Evolutionary conservation across 192 early-diverging fungal species (phyloP).

Genomic region (Coemansia sp.): DNA sequence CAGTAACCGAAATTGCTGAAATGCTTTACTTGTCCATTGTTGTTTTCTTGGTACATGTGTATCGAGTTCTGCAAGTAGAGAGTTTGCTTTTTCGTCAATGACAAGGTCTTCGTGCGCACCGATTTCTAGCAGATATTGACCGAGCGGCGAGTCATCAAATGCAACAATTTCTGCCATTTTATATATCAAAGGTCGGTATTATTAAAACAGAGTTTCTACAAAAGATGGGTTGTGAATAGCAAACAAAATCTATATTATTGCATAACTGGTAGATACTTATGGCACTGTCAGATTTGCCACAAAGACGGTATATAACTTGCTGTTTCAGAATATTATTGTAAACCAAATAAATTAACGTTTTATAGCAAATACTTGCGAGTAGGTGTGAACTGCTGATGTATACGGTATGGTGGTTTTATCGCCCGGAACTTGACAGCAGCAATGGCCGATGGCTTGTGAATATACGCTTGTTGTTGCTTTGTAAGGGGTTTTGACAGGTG

Average conservation of each 20-base stretch:
- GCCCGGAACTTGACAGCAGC: not conserved
- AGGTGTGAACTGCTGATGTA: not conserved
- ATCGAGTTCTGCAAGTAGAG: not conserved
- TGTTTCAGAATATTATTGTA: too few species aligned
- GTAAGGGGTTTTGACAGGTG: not conserved
- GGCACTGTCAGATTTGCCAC: too few species aligned
- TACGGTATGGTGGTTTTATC: not conserved
- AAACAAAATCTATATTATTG: too few species aligned
- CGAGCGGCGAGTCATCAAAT: slow-evolving; percentile 49
- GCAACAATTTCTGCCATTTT: slow-evolving; percentile 40
- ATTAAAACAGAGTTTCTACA: not conserved
- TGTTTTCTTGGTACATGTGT: not conserved
- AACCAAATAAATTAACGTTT: not conserved
- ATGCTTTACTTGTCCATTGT: not conserved
- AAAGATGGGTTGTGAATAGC: too few species aligned
- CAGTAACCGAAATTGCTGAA: not conserved
- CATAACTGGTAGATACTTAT: too few species aligned
- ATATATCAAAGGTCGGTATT: too few species aligned
- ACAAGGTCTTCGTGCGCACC: slow-evolving; percentile 22
- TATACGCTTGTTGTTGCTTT: not conserved
- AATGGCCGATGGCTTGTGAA: not conserved
- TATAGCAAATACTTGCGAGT: not conserved
- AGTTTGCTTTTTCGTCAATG: slow-evolving; percentile 7
- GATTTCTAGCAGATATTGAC: slow-evolving; percentile 38
- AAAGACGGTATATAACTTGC: too few species aligned